Percentiles rank a stretch among this genome's conserved stretches.
Evolutionary conservation across 116 monocot species (phyloP).

Genomic region (Cymodocea nodosa): DNA sequence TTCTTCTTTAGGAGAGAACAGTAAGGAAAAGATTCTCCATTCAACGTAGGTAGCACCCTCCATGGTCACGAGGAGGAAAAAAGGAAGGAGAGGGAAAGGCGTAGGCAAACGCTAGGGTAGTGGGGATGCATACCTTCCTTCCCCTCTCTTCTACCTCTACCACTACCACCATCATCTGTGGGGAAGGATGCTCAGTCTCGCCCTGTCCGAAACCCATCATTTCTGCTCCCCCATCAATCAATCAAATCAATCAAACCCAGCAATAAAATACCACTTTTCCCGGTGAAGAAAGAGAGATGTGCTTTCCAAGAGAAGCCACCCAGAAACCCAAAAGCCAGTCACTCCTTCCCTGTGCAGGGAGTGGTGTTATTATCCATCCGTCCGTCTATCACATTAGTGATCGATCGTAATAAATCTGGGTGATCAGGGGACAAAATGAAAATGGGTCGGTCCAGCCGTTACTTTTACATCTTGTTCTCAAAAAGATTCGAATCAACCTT

Average conservation of each 20-base stretch:
- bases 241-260: conserved; percentile 16
- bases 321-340: neutral
- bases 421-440: too few species aligned
- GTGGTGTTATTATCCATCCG: too few species aligned
- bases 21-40: conserved; percentile 4
- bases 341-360: neutral
- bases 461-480: too few species aligned
- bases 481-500: too few species aligned
- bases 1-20: conserved; percentile 4
- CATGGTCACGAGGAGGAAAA: neutral
- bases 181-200: conserved; percentile 7
- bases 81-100: neutral
- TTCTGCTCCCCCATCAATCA: conserved; percentile 21
- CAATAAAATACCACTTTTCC: conserved; percentile 11
- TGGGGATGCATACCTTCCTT: neutral
- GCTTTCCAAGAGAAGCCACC: neutral
- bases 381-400: too few species aligned
- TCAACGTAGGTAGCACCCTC: neutral
- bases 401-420: too few species aligned
- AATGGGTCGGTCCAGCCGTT: too few species aligned
- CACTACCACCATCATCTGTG: neutral
- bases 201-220: conserved; percentile 15
- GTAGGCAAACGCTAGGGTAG: neutral
- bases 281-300: conserved; percentile 2
- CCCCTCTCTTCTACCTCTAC: neutral